Conservation (phyloP, 805 yeast genomes). For the Vanderwaltozyma polyspora region DNA sequence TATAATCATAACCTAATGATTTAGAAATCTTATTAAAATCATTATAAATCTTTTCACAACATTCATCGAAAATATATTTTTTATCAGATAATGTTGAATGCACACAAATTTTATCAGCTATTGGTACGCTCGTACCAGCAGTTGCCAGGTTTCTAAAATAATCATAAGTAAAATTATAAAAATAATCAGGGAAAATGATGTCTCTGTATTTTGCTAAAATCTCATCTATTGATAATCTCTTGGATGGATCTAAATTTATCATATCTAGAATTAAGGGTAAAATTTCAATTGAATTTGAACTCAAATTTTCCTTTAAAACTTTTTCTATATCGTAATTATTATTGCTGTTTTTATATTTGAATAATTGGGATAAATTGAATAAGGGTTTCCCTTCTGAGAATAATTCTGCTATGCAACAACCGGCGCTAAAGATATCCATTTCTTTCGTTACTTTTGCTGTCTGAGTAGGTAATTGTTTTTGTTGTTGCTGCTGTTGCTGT, state of each 20-base stretch:
- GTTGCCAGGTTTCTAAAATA: constrained; percentile 39
- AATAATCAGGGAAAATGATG: constrained; percentile 52
- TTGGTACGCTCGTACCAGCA: constrained; percentile 15
- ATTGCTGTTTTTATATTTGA: constrained; percentile 65
- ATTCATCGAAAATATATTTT: constrained; percentile 11
- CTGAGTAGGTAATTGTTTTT: no score
- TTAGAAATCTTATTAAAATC: constrained; percentile 39
- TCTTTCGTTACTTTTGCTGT: constrained; percentile 36
- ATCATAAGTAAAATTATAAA: constrained; percentile 59
- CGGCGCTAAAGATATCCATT: constrained; percentile 77
- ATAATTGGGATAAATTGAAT: constrained; percentile 77
- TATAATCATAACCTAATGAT: constrained; percentile 6
- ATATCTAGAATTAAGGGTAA: constrained; percentile 48
- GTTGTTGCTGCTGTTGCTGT: no score
- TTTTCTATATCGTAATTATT: constrained; percentile 44
- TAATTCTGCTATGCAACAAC: constrained; percentile 85
- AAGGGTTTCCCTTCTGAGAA: constrained; percentile 79
- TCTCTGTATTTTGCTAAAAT: constrained; percentile 42
- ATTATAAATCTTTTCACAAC: constrained; percentile 44
- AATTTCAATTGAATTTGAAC: constrained; percentile 39
- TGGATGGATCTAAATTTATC: constrained; percentile 50
- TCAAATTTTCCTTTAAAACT: constrained; percentile 19
- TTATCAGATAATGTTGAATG: constrained; percentile 12
- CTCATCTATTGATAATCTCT: constrained; percentile 45
- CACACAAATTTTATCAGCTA: constrained; percentile 8